Evolutionary conservation across 495 filamentous ascomycete species (phyloP).

Genomic region (Neohortaea acidophila): DNA sequence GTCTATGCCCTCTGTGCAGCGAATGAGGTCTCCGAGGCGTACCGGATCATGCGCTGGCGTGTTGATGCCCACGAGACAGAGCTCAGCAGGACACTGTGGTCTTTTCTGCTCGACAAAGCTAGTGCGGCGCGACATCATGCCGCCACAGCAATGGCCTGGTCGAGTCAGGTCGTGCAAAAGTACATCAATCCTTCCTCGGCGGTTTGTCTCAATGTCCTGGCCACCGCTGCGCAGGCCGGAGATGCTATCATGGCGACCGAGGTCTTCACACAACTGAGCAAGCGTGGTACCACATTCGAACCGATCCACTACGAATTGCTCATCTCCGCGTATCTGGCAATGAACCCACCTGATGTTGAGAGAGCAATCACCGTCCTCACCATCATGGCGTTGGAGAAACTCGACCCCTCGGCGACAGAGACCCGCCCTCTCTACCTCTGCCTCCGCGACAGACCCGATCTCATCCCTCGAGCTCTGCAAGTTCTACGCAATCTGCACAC

Average conservation of each 20-base stretch:
- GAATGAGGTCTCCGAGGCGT: slow-evolving; percentile 60
- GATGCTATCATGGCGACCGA: slow-evolving; percentile 53
- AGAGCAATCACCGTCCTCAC: slow-evolving; percentile 37
- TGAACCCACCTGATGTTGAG: slow-evolving; percentile 27
- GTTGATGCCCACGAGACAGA: slow-evolving; percentile 30
- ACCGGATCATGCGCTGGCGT: slow-evolving; percentile 45
- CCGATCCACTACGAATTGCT: slow-evolving; percentile 64
- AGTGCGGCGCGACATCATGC: slow-evolving; percentile 31
- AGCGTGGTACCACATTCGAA: slow-evolving; percentile 35
- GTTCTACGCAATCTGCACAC: slow-evolving; percentile 39
- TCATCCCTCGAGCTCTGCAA: slow-evolving; percentile 32
- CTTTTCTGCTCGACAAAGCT: slow-evolving; percentile 54
- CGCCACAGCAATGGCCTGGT: slow-evolving; percentile 46
- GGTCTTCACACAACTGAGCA: slow-evolving; percentile 39
- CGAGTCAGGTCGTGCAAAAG: slow-evolving; percentile 36
- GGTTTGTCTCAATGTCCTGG: slow-evolving; percentile 49
- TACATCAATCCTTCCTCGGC: slow-evolving; percentile 52
- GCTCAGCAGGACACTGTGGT: slow-evolving; percentile 42
- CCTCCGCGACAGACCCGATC: slow-evolving; percentile 25
- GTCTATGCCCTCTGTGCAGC: slow-evolving; percentile 52
- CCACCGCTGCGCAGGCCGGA: slow-evolving; percentile 47
- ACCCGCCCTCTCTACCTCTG: slow-evolving; percentile 42
- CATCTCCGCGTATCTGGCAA: slow-evolving; percentile 47
- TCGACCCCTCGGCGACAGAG: slow-evolving; percentile 36
- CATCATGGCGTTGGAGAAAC: slow-evolving; percentile 49